phyloP scores from a whole-genome alignment of 1,139 yeast genomes.

The Suhomyces taliae region DNA sequence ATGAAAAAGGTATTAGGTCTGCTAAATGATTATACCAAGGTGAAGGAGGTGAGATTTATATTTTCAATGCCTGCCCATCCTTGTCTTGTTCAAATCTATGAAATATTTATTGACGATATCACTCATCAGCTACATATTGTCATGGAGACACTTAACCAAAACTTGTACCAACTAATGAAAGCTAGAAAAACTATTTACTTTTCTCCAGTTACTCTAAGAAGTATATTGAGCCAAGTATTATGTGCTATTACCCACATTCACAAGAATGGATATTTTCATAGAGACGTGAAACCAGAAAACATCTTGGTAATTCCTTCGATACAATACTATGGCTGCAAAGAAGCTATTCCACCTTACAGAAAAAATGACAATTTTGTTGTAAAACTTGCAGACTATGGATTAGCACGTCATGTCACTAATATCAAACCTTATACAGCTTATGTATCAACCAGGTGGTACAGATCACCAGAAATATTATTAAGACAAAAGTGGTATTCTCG shows the following conservation, averaged over 20 bases:
- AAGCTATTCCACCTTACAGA: conserved; percentile 38
- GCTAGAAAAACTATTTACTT: conserved; percentile 53
- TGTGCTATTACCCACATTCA: conserved; percentile 85
- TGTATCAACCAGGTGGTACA: conserved; percentile 94
- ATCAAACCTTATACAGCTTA: conserved; percentile 67
- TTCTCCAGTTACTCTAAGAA: conserved; percentile 57
- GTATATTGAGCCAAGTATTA: conserved; percentile 69
- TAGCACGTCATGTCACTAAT: conserved; percentile 66
- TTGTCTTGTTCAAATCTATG: conserved; percentile 70
- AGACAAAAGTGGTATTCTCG: conserved; percentile 64
- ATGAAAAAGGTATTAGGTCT: conserved; percentile 57
- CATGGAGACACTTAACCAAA: conserved; percentile 88
- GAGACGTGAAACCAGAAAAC: conserved; percentile 82
- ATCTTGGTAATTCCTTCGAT: conserved; percentile 65
- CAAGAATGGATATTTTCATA: conserved; percentile 68
- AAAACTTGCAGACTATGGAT: conserved; percentile 90
- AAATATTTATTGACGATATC: conserved; percentile 68
- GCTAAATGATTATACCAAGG: conserved; percentile 57
- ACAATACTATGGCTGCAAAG: conserved; percentile 51
- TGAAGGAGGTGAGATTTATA: conserved; percentile 77
- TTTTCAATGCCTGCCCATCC: conserved; percentile 69
- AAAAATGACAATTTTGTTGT: conserved; percentile 56
- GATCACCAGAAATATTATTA: conserved; percentile 88
- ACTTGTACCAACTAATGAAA: conserved; percentile 70
- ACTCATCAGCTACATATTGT: conserved; percentile 68